Percentiles rank a stretch among this genome's conserved stretches.
These are phyloP conservation scores for Boehmeria nivea DNA, from an alignment of 306 rosid species.

Conservation along the genomic window DNA sequence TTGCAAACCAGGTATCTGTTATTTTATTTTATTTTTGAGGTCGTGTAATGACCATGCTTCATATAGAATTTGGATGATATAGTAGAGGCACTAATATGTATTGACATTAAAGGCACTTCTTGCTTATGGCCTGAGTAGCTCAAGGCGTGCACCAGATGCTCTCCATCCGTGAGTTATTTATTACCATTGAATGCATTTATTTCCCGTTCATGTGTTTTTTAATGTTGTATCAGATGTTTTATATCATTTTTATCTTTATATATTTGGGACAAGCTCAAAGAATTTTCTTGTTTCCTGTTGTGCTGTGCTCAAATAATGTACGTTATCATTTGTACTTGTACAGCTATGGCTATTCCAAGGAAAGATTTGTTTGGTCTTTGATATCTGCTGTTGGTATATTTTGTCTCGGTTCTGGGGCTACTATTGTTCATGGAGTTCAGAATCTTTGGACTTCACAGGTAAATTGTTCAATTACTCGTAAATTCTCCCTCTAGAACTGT, in stretches of 20 bases:
- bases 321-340: constrained; percentile 20
- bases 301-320: no score
- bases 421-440: constrained; percentile 88
- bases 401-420: constrained; percentile 98
- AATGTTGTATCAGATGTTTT: neutral
- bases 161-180: constrained; percentile 79
- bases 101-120: constrained; percentile 74
- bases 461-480: neutral
- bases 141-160: constrained; percentile 99
- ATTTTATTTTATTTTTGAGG: neutral
- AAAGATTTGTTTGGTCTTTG: constrained; percentile 99
- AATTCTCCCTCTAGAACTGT: neutral
- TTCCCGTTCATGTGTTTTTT: neutral
- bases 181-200: constrained; percentile 2
- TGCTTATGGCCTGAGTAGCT: constrained; percentile 94
- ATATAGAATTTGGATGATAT: neutral
- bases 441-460: constrained; percentile 95
- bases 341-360: constrained; percentile 98
- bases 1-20: constrained; percentile 78
- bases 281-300: no score
- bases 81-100: constrained; percentile 31
- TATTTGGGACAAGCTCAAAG: no score
- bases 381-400: constrained; percentile 97
- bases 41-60: neutral
- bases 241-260: constrained; percentile 20